Percentiles rank a stretch among this genome's conserved stretches.
Evolutionary conservation across 2,329 filamentous ascomycete species (phyloP).

Genomic region (Aspergillus sp.): DNA sequence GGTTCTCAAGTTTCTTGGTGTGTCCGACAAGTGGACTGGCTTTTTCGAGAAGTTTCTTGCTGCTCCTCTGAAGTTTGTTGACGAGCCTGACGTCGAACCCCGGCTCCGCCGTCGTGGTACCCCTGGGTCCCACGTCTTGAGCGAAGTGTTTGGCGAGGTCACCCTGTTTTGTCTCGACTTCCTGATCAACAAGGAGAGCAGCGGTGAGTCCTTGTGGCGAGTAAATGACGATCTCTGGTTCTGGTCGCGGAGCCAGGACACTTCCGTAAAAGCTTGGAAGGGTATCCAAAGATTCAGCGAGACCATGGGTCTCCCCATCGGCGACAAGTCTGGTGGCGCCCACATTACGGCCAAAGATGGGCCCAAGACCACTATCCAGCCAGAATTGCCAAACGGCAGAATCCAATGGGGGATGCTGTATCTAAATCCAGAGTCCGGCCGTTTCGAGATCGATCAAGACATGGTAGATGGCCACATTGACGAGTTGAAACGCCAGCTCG

Average conservation of each 20-base stretch:
- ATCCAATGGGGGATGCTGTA: conserved; percentile 18
- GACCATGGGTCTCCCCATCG: conserved; percentile 5
- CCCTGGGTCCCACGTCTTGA: conserved; percentile 10
- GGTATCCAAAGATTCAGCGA: conserved; percentile 9
- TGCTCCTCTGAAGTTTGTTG: conserved; percentile 11
- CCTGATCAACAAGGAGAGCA: conserved; percentile 10
- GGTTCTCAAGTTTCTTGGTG: conserved; percentile 10
- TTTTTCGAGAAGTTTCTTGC: conserved; percentile 12
- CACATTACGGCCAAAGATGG: not conserved
- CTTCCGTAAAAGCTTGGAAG: conserved; percentile 9
- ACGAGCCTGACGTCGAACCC: conserved; percentile 4
- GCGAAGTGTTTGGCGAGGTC: conserved; percentile 14
- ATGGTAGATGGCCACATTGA: conserved; percentile 10
- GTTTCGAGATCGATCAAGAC: conserved; percentile 15
- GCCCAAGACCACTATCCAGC: not conserved
- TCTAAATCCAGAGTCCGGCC: conserved; percentile 9
- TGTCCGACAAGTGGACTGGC: conserved; percentile 10
- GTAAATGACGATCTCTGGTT: conserved; percentile 17
- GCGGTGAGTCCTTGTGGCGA: conserved; percentile 12
- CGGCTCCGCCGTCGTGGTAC: conserved; percentile 11
- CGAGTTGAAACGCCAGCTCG: conserved; percentile 7
- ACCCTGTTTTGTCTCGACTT: conserved; percentile 16
- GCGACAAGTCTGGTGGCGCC: conserved; percentile 1
- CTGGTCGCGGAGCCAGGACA: conserved; percentile 9
- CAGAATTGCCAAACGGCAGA: conserved; percentile 4